Percentiles rank a stretch among this genome's conserved stretches.
Conservation (phyloP, 164 flowering plant species). For the Vitis riparia region DNA sequence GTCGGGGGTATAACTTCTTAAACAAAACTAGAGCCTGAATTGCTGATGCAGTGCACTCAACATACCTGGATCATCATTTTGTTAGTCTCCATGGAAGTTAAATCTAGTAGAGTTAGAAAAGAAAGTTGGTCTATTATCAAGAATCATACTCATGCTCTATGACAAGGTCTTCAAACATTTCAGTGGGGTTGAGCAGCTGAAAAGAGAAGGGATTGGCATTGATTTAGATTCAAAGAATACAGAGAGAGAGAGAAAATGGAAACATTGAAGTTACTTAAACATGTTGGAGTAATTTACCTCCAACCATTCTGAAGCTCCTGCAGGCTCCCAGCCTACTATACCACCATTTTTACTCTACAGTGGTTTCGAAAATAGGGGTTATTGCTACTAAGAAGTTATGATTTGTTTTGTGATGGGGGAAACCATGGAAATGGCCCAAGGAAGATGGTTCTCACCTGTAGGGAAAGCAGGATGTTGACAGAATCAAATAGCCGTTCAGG, state of each 20-base stretch:
- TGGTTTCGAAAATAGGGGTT: neutral
- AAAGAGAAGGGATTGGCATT: neutral
- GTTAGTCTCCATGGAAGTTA: no score
- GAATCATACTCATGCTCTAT: no score
- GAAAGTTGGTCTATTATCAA: no score
- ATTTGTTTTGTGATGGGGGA: no score
- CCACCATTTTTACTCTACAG: constrained; percentile 40
- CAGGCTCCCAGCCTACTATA: constrained; percentile 45
- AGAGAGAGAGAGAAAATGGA: neutral
- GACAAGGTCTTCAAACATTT: no score
- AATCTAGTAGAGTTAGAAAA: no score
- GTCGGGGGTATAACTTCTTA: no score
- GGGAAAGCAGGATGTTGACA: constrained; percentile 47
- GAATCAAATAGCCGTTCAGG: constrained; percentile 38
- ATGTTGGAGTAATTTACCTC: constrained; percentile 25
- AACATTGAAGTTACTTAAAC: neutral
- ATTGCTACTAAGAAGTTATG: neutral
- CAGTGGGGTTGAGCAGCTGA: no score
- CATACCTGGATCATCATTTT: no score
- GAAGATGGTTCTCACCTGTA: constrained; percentile 34
- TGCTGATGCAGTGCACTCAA: no score
- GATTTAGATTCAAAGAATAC: neutral
- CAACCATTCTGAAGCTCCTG: constrained; percentile 34
- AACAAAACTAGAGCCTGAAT: no score
- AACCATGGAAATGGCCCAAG: neutral